These are phyloP conservation scores for Daphne laureola DNA, from an alignment of 441 rosid genomes.

Conservation along the genomic window DNA sequence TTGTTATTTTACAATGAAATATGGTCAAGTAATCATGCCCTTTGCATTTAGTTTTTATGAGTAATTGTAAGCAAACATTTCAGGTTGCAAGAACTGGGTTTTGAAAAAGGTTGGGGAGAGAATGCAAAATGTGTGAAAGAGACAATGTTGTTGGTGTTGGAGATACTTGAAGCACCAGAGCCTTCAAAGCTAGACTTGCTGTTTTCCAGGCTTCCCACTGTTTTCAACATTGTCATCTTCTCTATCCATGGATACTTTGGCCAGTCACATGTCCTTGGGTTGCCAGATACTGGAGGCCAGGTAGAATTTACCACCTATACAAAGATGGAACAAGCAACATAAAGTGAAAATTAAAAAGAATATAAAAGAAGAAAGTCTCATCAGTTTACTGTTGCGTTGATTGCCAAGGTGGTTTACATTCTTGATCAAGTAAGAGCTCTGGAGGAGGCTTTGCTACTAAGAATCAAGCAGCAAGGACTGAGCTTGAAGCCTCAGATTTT, in stretches of 20 bases:
- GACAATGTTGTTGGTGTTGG: conserved; percentile 61
- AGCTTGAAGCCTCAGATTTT: conserved; percentile 70
- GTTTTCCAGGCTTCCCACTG: conserved; percentile 64
- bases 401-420: conserved; percentile 76
- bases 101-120: conserved; percentile 91
- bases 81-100: conserved; percentile 71
- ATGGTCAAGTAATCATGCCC: no score
- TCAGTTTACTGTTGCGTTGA: no score
- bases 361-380: no score
- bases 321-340: no score
- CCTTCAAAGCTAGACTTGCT: conserved; percentile 45
- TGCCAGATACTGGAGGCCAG: conserved; percentile 98
- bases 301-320: conserved; percentile 18
- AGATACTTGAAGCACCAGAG: conserved; percentile 71
- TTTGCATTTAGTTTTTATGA: no score
- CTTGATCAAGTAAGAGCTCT: conserved; percentile 94
- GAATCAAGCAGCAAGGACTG: conserved; percentile 73
- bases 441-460: conserved; percentile 69
- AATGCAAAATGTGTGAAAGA: conserved; percentile 59
- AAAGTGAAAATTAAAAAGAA: no score
- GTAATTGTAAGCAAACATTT: neutral
- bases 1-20: no score
- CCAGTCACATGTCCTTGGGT: conserved; percentile 79
- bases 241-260: conserved; percentile 94
- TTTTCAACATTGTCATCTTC: conserved; percentile 79